Percentiles rank a stretch among this genome's conserved stretches.
These are phyloP conservation scores for Coniella vitis DNA, from an alignment of 2,329 filamentous ascomycete genomes.

Conservation along the genomic window DNA sequence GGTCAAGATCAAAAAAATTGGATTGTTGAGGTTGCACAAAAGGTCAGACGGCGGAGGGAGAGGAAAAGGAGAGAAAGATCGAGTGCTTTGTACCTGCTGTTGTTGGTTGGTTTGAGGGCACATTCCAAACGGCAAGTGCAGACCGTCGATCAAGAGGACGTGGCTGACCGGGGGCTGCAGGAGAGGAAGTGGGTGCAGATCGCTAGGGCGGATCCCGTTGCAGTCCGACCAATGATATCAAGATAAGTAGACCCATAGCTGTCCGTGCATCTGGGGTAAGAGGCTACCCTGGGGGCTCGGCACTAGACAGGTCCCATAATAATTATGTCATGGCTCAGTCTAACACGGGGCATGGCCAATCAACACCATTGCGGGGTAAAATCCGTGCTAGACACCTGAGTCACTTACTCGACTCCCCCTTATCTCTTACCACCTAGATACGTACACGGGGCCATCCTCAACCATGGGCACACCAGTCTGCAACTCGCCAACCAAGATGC, in stretches of 20 bases:
- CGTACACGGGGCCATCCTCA: too few relatives aligned
- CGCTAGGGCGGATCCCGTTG: background rate
- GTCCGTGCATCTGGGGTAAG: conserved; percentile 9
- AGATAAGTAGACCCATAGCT: background rate
- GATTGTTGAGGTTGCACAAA: too few relatives aligned
- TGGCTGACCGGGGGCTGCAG: background rate
- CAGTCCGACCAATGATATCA: background rate
- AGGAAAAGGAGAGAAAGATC: background rate
- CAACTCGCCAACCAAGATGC: too few relatives aligned
- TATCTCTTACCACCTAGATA: too few relatives aligned
- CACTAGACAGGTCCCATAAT: background rate
- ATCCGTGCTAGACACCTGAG: background rate
- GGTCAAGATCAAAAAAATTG: too few relatives aligned
- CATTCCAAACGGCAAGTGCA: background rate
- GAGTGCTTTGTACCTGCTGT: background rate
- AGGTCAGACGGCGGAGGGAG: background rate
- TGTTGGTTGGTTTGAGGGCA: background rate
- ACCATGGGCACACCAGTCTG: too few relatives aligned
- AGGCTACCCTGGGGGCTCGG: conserved; percentile 1
- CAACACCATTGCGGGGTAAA: conserved; percentile 11
- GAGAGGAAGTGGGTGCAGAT: background rate
- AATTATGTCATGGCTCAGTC: background rate
- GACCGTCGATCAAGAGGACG: background rate
- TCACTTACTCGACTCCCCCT: too few relatives aligned
- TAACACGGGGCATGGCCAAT: background rate